Conservation (phyloP, 768 basidiomycete species). For the Galerina sulciceps region DNA sequence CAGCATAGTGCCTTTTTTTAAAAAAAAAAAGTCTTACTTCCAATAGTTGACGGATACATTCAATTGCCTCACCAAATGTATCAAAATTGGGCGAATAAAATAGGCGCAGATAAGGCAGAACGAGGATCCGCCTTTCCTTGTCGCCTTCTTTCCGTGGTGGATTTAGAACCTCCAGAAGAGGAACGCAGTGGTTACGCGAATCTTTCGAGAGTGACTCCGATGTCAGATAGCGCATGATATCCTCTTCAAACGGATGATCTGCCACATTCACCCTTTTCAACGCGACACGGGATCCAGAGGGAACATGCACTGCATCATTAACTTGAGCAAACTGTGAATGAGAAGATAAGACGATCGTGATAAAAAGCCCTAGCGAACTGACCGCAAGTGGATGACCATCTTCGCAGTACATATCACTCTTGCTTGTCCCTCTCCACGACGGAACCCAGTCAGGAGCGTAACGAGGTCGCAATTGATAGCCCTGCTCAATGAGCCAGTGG, state of each 20-base stretch:
- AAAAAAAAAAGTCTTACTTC: conserved; percentile 24
- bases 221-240: conserved; percentile 26
- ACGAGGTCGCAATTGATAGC: conserved; percentile 37
- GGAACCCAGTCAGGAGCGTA: conserved; percentile 36
- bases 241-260: conserved; percentile 25
- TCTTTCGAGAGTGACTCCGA: conserved; percentile 20
- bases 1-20: not conserved
- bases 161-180: conserved; percentile 23
- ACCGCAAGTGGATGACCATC: not conserved
- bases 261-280: conserved; percentile 11
- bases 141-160: conserved; percentile 14
- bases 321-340: not conserved
- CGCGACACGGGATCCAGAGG: conserved; percentile 2
- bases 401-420: not conserved
- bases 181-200: conserved; percentile 35
- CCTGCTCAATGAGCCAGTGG: conserved; percentile 31
- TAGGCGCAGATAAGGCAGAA: conserved; percentile 35
- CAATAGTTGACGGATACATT: conserved; percentile 35
- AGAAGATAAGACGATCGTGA: not conserved
- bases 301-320: conserved; percentile 8
- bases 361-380: not conserved
- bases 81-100: conserved; percentile 32
- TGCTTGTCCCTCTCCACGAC: conserved; percentile 30
- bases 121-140: conserved; percentile 24
- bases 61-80: conserved; percentile 38